Percentiles rank a stretch among this genome's conserved stretches.
These are phyloP conservation scores for Gryganskiella cystojenkinii DNA, from an alignment of 192 early-diverging fungal genomes.

Conservation along the genomic window DNA sequence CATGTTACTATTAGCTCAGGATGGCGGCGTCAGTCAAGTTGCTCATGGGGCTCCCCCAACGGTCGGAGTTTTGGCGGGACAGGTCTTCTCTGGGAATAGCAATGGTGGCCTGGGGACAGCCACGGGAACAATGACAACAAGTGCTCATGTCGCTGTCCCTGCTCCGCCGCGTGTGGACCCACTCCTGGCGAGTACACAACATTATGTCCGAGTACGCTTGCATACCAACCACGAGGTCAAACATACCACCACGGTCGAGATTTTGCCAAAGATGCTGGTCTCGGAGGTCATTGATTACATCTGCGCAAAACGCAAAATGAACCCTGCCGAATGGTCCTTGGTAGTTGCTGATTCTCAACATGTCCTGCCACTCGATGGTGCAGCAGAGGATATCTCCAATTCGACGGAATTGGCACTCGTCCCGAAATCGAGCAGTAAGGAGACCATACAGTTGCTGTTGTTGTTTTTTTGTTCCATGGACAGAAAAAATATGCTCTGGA, in stretches of 20 bases:
- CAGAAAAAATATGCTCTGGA: too few relatives aligned
- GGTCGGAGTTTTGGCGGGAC: not conserved
- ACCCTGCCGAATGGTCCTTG: slow-evolving; percentile 87
- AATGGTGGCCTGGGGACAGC: not conserved
- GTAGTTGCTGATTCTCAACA: slow-evolving; percentile 81
- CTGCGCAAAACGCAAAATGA: slow-evolving; percentile 89
- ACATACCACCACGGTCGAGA: slow-evolving; percentile 90
- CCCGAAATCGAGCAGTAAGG: slow-evolving; percentile 64
- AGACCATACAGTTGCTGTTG: too few relatives aligned
- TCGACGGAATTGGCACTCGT: slow-evolving; percentile 78
- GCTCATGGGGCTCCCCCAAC: not conserved
- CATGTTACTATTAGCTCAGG: not conserved
- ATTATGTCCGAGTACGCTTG: slow-evolving; percentile 65
- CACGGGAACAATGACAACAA: not conserved
- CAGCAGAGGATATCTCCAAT: slow-evolving; percentile 71
- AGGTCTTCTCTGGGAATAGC: not conserved
- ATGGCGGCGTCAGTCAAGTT: not conserved
- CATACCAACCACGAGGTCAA: slow-evolving; percentile 76
- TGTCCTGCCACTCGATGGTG: slow-evolving; percentile 83
- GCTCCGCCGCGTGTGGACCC: slow-evolving; percentile 32
- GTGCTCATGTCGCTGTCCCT: slow-evolving; percentile 4
- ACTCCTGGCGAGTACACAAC: slow-evolving; percentile 48
- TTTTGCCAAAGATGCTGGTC: slow-evolving; percentile 77
- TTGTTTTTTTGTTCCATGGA: not conserved
- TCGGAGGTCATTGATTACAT: slow-evolving; percentile 85